Percentiles rank a stretch among this genome's conserved stretches.
Conservation (phyloP, 306 rosid genomes). For the Ochetophila trinervis region DNA sequence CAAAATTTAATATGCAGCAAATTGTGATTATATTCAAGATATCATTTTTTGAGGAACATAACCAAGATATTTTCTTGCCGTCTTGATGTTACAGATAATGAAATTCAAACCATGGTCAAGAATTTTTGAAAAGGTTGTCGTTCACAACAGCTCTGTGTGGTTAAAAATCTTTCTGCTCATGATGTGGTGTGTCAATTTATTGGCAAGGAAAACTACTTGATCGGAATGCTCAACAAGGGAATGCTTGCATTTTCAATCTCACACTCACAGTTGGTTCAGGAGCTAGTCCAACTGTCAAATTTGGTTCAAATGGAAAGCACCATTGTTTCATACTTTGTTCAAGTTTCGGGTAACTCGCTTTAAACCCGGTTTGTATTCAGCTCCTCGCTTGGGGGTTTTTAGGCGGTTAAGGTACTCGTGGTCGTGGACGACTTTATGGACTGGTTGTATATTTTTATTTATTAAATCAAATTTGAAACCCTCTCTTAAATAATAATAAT, state of each 20-base stretch:
- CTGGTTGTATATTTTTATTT: too few species aligned
- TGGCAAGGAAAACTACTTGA: conserved; percentile 95
- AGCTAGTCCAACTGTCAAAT: conserved; percentile 67
- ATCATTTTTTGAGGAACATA: conserved; percentile 16
- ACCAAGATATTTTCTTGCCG: conserved; percentile 42
- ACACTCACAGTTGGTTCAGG: conserved; percentile 84
- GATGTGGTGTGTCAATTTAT: conserved; percentile 85
- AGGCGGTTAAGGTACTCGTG: too few species aligned
- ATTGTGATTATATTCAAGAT: neutral
- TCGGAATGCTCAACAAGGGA: conserved; percentile 94
- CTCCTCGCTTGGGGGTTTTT: too few species aligned
- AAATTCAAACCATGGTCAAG: conserved; percentile 93
- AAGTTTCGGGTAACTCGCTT: too few species aligned
- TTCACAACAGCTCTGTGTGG: conserved; percentile 70
- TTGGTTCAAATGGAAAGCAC: conserved; percentile 43
- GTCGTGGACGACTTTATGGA: too few species aligned
- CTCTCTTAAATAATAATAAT: too few species aligned
- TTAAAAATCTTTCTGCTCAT: conserved; percentile 86
- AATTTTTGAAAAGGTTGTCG: conserved; percentile 76
- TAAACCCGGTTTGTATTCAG: too few species aligned
- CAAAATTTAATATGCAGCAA: conserved; percentile 3
- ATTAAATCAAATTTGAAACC: too few species aligned
- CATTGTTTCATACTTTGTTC: too few species aligned
- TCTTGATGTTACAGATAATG: conserved; percentile 75
- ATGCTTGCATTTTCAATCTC: conserved; percentile 90